Evolutionary conservation across 2,329 filamentous ascomycete species (phyloP).

Genomic region (Diaporthe caulivora): DNA sequence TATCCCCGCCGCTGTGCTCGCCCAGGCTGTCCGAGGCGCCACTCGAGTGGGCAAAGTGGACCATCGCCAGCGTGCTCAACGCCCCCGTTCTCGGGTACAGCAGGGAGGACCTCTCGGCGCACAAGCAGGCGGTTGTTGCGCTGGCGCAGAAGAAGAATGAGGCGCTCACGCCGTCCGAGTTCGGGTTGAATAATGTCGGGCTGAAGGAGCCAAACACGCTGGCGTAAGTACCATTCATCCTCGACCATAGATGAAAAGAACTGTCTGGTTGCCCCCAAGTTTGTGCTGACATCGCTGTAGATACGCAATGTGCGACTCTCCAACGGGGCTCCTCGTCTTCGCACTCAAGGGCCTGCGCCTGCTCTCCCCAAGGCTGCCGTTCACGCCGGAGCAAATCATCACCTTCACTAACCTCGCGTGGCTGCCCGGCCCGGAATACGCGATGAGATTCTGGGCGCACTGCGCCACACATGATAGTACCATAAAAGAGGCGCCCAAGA

Average conservation of each 20-base stretch:
- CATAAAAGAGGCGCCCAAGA: conserved; percentile 40
- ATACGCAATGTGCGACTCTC: conserved; percentile 73
- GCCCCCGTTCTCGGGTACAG: conserved; percentile 68
- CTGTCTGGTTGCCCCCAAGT: too few relatives aligned
- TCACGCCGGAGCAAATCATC: conserved; percentile 67
- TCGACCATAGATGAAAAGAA: background rate
- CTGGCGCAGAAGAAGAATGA: conserved; percentile 39
- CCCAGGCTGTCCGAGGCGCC: conserved; percentile 61
- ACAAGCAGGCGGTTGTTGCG: conserved; percentile 46
- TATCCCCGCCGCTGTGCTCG: conserved; percentile 65
- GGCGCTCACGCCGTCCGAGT: conserved; percentile 40
- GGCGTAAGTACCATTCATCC: conserved; percentile 45
- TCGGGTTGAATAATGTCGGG: conserved; percentile 48
- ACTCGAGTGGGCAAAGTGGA: conserved; percentile 67
- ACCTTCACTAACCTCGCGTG: conserved; percentile 73
- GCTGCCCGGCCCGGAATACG: conserved; percentile 74
- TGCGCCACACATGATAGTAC: conserved; percentile 53
- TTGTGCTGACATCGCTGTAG: conserved; percentile 7
- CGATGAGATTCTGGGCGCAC: conserved; percentile 67
- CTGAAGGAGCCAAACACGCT: conserved; percentile 65
- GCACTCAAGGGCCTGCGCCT: conserved; percentile 61
- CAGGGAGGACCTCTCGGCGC: conserved; percentile 61
- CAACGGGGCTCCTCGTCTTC: conserved; percentile 68
- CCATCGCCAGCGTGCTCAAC: conserved; percentile 62
- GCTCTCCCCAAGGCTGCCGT: conserved; percentile 53